Evolutionary conservation across 2,329 filamentous ascomycete genomes (phyloP).

Genomic region (Trichocomaceae sp.): DNA sequence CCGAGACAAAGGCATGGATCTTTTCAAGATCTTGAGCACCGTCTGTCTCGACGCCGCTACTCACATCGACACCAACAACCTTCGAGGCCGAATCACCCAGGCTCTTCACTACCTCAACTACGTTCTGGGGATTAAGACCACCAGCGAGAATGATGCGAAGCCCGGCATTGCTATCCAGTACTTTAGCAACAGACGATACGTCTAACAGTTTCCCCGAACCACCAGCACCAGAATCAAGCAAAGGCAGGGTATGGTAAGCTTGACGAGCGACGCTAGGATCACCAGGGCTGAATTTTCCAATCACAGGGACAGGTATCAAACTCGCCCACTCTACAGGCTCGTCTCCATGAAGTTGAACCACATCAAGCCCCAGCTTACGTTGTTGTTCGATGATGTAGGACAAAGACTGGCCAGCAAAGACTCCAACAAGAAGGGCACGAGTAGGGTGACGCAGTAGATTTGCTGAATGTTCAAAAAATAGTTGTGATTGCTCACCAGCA

Average conservation of each 20-base stretch:
- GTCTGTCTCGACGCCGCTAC: constrained; percentile 82
- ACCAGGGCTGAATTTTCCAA: constrained; percentile 73
- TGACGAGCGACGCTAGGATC: constrained; percentile 65
- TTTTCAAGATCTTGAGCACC: constrained; percentile 74
- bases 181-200: constrained; percentile 58
- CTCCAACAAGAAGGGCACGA: constrained; percentile 77
- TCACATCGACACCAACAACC: constrained; percentile 82
- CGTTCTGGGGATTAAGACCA: constrained; percentile 73
- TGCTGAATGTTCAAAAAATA: constrained; percentile 63
- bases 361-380: constrained; percentile 67
- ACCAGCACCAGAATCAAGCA: constrained; percentile 82
- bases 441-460: constrained; percentile 44
- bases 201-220: constrained; percentile 74
- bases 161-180: constrained; percentile 62
- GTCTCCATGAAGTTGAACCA: constrained; percentile 86
- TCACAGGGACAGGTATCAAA: constrained; percentile 84
- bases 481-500: constrained; percentile 32
- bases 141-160: constrained; percentile 76
- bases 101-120: constrained; percentile 57
- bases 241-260: constrained; percentile 74
- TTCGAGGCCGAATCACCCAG: constrained; percentile 56
- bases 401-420: constrained; percentile 87
- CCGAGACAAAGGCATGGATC: constrained; percentile 72
- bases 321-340: constrained; percentile 89
- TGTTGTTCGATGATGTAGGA: constrained; percentile 75